These are phyloP conservation scores for Russula sp. DNA, from an alignment of 768 basidiomycete species.

Conservation along the genomic window DNA sequence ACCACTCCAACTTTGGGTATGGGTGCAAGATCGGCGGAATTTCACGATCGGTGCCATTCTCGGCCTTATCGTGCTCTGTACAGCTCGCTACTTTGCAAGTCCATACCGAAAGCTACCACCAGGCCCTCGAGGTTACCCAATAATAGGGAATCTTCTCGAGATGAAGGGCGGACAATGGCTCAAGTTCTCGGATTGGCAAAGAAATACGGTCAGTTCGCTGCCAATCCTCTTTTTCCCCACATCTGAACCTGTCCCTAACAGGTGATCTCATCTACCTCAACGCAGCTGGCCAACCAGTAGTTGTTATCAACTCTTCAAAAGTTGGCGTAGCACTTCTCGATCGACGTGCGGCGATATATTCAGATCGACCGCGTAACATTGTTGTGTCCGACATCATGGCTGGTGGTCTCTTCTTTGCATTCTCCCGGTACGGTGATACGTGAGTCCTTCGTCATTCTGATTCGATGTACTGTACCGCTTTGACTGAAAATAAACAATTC, in stretches of 20 bases:
- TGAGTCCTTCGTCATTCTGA: background rate
- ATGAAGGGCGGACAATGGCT: background rate
- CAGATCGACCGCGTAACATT: background rate
- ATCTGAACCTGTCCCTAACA: background rate
- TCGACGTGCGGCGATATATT: constrained; percentile 3
- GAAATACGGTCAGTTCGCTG: background rate
- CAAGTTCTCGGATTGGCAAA: constrained; percentile 4
- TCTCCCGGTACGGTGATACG: background rate
- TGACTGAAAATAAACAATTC: background rate
- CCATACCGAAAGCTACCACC: constrained; percentile 2
- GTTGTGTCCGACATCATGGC: background rate
- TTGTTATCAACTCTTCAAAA: background rate
- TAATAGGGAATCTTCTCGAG: background rate
- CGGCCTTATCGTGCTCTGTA: background rate
- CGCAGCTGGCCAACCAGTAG: background rate
- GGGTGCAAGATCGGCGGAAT: background rate
- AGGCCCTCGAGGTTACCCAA: constrained; percentile 3
- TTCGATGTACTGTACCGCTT: too few relatives aligned
- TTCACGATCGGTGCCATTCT: background rate
- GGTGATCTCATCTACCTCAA: constrained; percentile 6
- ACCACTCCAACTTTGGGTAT: background rate
- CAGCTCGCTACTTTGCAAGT: background rate
- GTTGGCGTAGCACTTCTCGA: background rate
- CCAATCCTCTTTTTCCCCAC: background rate
- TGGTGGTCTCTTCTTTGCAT: background rate